phyloP scores from a whole-genome alignment of 305 asterid species.

The Fraxinus sp. region DNA sequence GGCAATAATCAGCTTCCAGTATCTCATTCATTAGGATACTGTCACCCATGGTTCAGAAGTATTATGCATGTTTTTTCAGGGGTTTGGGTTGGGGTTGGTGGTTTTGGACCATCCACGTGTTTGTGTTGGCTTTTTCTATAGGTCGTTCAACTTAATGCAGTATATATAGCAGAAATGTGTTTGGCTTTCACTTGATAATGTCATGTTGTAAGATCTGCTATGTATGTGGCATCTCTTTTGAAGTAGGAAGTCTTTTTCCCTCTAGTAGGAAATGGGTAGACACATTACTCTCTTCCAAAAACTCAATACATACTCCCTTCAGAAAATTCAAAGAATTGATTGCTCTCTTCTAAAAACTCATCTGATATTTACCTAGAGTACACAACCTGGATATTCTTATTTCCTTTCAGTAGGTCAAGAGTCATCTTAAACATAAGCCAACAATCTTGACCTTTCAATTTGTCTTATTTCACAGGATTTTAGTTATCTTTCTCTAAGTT shows the following conservation, averaged over 20 bases:
- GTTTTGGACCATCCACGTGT: not conserved
- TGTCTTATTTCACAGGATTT: not conserved
- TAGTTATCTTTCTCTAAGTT: not conserved
- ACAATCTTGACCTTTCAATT: not conserved
- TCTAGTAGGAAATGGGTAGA: too few relatives aligned
- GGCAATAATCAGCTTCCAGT: not conserved
- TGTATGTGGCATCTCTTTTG: not conserved
- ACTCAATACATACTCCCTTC: not conserved
- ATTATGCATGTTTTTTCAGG: not conserved
- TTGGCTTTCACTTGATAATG: not conserved
- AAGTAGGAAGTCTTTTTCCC: not conserved
- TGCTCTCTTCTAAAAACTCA: not conserved
- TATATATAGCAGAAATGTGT: not conserved
- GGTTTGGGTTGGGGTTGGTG: not conserved
- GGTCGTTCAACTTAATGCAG: not conserved
- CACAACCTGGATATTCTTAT: not conserved
- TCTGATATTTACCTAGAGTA: not conserved
- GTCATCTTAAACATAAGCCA: not conserved
- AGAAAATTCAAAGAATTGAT: too few relatives aligned
- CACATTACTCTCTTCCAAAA: not conserved
- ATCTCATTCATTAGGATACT: not conserved
- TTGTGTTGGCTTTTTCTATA: not conserved
- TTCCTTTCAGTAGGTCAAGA: not conserved
- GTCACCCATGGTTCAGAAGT: not conserved
- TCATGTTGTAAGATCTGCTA: not conserved